Percentiles rank a stretch among this genome's conserved stretches.
phyloP scores from a whole-genome alignment of 1,284 basidiomycete species.

The Filobasidium uniguttulatum region DNA sequence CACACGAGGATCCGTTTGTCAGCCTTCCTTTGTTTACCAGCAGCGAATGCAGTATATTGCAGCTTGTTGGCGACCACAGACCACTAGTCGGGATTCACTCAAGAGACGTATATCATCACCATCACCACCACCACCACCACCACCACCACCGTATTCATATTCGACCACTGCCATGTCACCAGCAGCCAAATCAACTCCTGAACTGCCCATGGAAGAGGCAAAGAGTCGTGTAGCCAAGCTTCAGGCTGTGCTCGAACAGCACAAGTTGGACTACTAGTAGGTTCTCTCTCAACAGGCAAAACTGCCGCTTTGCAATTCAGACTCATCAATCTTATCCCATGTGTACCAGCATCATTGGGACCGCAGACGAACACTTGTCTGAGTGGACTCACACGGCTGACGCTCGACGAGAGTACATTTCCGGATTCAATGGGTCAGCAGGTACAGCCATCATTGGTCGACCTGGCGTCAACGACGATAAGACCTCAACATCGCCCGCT shows the following conservation, averaged over 20 bases:
- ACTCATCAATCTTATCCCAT: neutral
- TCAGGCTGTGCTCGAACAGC: constrained; percentile 54
- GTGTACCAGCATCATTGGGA: constrained; percentile 50
- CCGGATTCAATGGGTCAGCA: constrained; percentile 76
- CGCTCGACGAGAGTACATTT: constrained; percentile 68
- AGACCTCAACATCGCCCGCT: neutral
- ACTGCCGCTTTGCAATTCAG: neutral
- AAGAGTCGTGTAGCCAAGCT: constrained; percentile 49
- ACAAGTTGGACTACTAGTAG: constrained; percentile 72
- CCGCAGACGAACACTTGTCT: constrained; percentile 76
- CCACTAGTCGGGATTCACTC: too few relatives aligned
- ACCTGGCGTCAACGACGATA: neutral
- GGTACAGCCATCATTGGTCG: constrained; percentile 53
- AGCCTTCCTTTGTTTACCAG: too few relatives aligned
- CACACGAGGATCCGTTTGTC: too few relatives aligned
- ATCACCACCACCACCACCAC: too few relatives aligned
- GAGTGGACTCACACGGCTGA: constrained; percentile 73
- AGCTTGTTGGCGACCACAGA: too few relatives aligned
- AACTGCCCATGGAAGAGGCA: constrained; percentile 23
- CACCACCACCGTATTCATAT: too few relatives aligned
- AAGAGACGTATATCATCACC: too few relatives aligned
- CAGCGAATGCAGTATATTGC: too few relatives aligned
- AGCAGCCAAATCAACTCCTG: too few relatives aligned
- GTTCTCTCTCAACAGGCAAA: constrained; percentile 30
- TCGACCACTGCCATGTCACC: too few relatives aligned